Evolutionary conservation across 2,329 filamentous ascomycete genomes (phyloP).

Genomic region (Penicillium sclerotiorum): DNA sequence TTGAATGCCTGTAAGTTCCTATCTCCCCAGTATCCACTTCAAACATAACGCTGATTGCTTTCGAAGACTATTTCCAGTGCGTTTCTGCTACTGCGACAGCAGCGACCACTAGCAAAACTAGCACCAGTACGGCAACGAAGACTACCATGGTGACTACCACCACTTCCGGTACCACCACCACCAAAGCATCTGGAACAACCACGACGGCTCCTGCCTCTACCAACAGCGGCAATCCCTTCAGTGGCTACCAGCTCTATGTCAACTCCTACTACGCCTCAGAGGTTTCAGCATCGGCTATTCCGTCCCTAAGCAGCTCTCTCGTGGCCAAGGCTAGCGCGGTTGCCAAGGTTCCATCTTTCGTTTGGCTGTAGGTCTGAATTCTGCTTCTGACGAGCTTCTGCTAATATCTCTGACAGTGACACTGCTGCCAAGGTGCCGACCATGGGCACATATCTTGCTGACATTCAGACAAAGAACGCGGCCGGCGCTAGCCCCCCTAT

Average conservation of each 20-base stretch:
- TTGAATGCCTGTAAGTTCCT: constrained; percentile 11
- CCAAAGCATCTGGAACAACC: constrained; percentile 3
- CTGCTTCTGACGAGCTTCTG: not conserved
- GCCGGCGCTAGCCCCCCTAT: constrained; percentile 52
- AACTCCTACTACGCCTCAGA: constrained; percentile 59
- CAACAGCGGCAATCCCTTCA: constrained; percentile 53
- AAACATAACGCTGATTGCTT: not conserved
- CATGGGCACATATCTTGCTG: constrained; percentile 51
- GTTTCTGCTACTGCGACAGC: constrained; percentile 7
- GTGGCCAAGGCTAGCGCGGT: constrained; percentile 54
- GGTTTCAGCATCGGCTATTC: constrained; percentile 60
- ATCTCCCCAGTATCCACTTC: not conserved
- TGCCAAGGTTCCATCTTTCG: constrained; percentile 55
- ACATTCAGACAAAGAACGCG: constrained; percentile 52
- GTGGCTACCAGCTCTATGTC: constrained; percentile 53
- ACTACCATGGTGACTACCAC: not conserved
- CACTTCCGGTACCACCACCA: not conserved
- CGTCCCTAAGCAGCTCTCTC: constrained; percentile 60
- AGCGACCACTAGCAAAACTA: constrained; percentile 2
- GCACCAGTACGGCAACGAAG: constrained; percentile 1
- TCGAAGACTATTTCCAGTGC: constrained; percentile 13
- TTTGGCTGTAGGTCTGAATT: constrained; percentile 53
- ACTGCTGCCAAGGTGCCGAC: constrained; percentile 53
- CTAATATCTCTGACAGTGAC: constrained; percentile 36
- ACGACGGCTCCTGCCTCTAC: constrained; percentile 34